A percentile compares a stretch with the other conserved stretches of the same genome.
Conservation (phyloP, 805 yeast species). For the Metschnikowia anglica region DNA sequence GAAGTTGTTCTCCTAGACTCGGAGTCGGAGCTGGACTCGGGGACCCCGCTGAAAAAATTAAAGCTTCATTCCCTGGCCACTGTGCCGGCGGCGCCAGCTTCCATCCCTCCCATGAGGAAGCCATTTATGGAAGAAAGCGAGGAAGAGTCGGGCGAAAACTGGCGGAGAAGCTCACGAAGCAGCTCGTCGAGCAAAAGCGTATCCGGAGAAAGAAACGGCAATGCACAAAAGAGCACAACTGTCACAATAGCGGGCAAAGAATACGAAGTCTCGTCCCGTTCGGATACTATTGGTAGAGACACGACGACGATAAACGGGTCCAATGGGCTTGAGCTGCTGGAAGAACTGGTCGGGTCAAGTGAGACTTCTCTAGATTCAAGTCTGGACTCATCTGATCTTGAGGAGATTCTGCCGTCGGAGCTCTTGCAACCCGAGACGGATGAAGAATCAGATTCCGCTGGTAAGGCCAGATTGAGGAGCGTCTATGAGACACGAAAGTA, state of each 20-base stretch:
- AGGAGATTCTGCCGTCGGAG: constrained; percentile 11
- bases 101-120: constrained; percentile 15
- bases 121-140: constrained; percentile 21
- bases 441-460: background rate
- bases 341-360: no score
- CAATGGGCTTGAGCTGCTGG: no score
- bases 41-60: constrained; percentile 12
- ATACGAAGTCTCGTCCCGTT: background rate
- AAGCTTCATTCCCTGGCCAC: constrained; percentile 4
- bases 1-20: constrained; percentile 19
- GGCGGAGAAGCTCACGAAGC: constrained; percentile 1
- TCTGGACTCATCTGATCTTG: constrained; percentile 14
- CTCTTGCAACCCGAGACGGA: background rate
- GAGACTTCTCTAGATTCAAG: constrained; percentile 5
- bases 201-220: no score
- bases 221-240: background rate
- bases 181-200: no score
- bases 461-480: no score
- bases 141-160: background rate
- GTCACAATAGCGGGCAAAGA: background rate
- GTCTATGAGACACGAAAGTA: constrained; percentile 38
- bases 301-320: constrained; percentile 1
- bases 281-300: constrained; percentile 1
- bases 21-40: constrained; percentile 17
- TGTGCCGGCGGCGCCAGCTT: background rate